Conservation (phyloP, 2,329 filamentous ascomycete species). For the Dryadomyces quercivorus region DNA sequence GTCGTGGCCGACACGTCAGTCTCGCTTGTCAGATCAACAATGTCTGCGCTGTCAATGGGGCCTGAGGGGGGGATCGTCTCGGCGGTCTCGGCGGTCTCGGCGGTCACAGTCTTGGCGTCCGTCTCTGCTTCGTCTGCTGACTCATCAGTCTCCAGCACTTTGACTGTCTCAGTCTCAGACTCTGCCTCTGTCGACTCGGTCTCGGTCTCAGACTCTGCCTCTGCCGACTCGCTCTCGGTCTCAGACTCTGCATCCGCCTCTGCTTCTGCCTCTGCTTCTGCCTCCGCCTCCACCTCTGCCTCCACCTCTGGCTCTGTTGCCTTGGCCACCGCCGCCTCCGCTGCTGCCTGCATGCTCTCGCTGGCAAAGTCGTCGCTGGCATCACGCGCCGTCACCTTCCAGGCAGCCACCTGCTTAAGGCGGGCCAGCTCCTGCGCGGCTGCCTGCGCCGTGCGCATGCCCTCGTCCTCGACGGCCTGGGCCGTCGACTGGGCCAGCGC, state of each 20-base stretch:
- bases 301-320: constrained; percentile 19
- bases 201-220: too few relatives aligned
- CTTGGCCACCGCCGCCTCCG: constrained; percentile 31
- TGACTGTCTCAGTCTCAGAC: neutral
- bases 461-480: constrained; percentile 53
- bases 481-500: constrained; percentile 51
- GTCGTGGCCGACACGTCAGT: neutral
- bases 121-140: constrained; percentile 11
- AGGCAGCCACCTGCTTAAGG: constrained; percentile 72
- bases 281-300: constrained; percentile 12
- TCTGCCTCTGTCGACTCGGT: neutral
- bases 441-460: constrained; percentile 66
- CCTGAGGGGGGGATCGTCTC: neutral
- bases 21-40: neutral
- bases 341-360: constrained; percentile 47
- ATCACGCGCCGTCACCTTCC: constrained; percentile 71
- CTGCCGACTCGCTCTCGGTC: too few relatives aligned
- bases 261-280: too few relatives aligned
- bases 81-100: neutral
- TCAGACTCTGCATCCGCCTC: too few relatives aligned
- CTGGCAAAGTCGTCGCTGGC: constrained; percentile 67
- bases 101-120: constrained; percentile 11
- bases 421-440: constrained; percentile 69
- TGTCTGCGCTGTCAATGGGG: neutral
- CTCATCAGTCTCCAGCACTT: neutral